Percentiles rank a stretch among this genome's conserved stretches.
Evolutionary conservation across 2,329 filamentous ascomycete genomes (phyloP).

Genomic region (Polychaeton citri): DNA sequence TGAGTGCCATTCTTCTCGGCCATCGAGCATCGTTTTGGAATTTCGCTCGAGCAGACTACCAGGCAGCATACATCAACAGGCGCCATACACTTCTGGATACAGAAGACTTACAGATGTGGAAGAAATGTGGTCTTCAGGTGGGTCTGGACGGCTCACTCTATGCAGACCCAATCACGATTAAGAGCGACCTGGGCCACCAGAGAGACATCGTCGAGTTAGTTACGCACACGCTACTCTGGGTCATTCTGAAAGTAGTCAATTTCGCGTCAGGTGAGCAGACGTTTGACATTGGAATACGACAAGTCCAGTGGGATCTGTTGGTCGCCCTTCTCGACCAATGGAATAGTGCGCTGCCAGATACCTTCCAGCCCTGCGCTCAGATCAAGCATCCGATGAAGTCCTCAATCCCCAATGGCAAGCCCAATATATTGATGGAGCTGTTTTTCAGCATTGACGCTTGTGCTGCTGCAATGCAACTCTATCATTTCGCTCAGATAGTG

Average conservation of each 20-base stretch:
- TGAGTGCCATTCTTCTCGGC: constrained; percentile 38
- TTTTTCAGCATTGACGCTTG: constrained; percentile 53
- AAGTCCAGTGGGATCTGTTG: constrained; percentile 37
- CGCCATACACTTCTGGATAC: constrained; percentile 47
- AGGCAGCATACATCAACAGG: constrained; percentile 41
- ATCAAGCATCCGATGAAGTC: constrained; percentile 12
- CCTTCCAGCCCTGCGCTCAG: constrained; percentile 44
- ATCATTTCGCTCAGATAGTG: constrained; percentile 50
- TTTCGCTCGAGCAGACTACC: constrained; percentile 39
- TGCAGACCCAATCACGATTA: constrained; percentile 35
- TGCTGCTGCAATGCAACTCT: constrained; percentile 51
- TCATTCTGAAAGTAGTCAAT: constrained; percentile 52
- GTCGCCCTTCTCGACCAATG: constrained; percentile 46
- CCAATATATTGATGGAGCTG: constrained; percentile 31
- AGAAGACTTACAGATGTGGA: constrained; percentile 48
- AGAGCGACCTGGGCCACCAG: constrained; percentile 35
- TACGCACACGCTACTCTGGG: constrained; percentile 51
- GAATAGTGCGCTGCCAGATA: constrained; percentile 45
- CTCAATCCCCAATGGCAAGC: not conserved
- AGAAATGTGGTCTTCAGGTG: constrained; percentile 46
- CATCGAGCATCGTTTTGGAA: constrained; percentile 53
- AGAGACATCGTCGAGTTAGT: constrained; percentile 29
- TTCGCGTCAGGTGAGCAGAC: constrained; percentile 36
- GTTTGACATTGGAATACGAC: constrained; percentile 19
- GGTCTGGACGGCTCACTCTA: constrained; percentile 35